Evolutionary conservation across 331 rosid genomes (phyloP).

Genomic region (Spiraea crenata): DNA sequence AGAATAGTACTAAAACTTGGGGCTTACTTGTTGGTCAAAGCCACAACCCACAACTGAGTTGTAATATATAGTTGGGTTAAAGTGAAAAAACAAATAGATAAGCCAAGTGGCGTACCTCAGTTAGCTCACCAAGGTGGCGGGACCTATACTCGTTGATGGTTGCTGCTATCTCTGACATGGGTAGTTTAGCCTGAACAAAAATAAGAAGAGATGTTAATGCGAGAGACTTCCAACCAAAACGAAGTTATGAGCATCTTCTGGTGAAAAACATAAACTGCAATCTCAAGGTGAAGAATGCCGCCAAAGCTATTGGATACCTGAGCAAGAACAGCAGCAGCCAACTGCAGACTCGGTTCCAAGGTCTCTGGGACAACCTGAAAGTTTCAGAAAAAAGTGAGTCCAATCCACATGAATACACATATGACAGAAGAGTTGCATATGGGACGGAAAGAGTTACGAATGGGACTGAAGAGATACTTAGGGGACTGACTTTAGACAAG

Average conservation of each 20-base stretch:
- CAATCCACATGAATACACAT: not conserved
- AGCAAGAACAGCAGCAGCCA: conserved; percentile 98
- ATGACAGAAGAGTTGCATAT: not conserved
- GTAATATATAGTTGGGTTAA: not conserved
- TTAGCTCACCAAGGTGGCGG: conserved; percentile 82
- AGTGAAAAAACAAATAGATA: not conserved
- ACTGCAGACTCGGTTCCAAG: conserved; percentile 98
- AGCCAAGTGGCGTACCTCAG: conserved; percentile 57
- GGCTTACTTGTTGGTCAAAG: conserved; percentile 6
- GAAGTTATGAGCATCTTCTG: not conserved
- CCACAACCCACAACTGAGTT: not conserved
- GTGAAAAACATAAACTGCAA: not conserved
- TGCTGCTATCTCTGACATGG: conserved; percentile 85
- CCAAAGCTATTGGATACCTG: conserved; percentile 48
- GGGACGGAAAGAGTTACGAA: too few species aligned
- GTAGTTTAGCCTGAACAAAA: conserved; percentile 81
- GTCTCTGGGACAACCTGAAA: conserved; percentile 98
- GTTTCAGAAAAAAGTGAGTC: conserved; percentile 17
- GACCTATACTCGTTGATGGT: conserved; percentile 88
- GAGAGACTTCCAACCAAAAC: not conserved
- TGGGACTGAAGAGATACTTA: too few species aligned
- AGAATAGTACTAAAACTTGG: not conserved
- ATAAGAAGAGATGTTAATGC: conserved; percentile 2
- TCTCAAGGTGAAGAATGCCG: not conserved
- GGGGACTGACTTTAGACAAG: not conserved